These are phyloP conservation scores for Neonectria ditissima DNA, from an alignment of 2,329 filamentous ascomycete genomes.

Conservation along the genomic window DNA sequence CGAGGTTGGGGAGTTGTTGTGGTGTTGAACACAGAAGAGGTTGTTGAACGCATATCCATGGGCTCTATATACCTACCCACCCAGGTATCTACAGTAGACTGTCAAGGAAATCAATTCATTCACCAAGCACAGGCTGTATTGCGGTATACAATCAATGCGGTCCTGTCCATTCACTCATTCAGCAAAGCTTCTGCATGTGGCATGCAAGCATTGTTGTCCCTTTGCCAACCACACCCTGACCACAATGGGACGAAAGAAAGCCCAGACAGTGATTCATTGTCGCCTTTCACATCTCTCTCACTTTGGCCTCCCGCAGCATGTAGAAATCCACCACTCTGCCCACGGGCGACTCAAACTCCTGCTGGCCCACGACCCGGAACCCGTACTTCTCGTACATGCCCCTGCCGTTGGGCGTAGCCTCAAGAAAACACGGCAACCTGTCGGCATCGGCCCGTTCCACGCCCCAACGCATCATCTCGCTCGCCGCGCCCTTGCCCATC, in stretches of 20 bases:
- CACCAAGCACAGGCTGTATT: neutral
- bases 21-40: neutral
- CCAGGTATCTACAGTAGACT: no score
- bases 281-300: constrained; percentile 16
- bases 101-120: neutral
- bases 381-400: constrained; percentile 62
- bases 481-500: constrained; percentile 60
- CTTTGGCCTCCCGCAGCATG: constrained; percentile 48
- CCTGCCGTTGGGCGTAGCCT: constrained; percentile 61
- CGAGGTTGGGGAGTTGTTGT: neutral
- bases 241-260: neutral
- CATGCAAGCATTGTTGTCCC: neutral
- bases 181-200: neutral
- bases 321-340: constrained; percentile 49
- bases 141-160: neutral
- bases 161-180: neutral
- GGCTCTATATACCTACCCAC: neutral
- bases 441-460: constrained; percentile 57
- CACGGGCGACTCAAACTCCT: constrained; percentile 50
- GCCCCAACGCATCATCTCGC: constrained; percentile 61
- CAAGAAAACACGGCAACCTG: constrained; percentile 59
- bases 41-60: neutral
- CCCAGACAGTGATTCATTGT: neutral
- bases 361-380: constrained; percentile 55
- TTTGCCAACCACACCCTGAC: neutral